Evolutionary conservation across 2,329 filamentous ascomycete species (phyloP), one percentile per base, ranked within the genome.

Genomic region (Trichophyton rubrum): DNA sequence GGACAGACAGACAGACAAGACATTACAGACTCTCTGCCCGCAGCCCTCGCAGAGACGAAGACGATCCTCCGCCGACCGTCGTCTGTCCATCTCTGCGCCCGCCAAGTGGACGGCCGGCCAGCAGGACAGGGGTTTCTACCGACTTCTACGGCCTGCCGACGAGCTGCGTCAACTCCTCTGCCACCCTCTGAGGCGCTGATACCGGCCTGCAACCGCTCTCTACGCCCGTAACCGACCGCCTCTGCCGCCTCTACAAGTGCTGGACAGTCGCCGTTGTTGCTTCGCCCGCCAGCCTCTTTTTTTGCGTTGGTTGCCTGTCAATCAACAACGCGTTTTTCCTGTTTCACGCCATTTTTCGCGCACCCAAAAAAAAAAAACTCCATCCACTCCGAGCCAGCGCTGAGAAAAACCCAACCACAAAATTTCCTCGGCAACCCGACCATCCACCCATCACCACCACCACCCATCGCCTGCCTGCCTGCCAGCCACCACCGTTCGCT

Each of bases 271-370:
- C 27, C 27, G 51, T 35, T 55, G 51, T 55, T 17, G 51, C 33
- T 38, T 35, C n/a, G 40, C 40, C n/a, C 40, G 40, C 40, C 40
- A 30, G 33, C 33, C 8, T 38, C 15, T 27, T 30, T 17, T 30
- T 13, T 17, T 55, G 30, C 51, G 51, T 55, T 55, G 51, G 51
- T 33, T 15, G 51, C 15, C 27, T 27, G 33, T 35, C 27, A 55
- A 6, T 43, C 82, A 81, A 57, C 56, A 62, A 61, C 63, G 64
- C 66, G 65, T 66, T 66, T 64, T 40, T 63, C 62, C 62, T 65
- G 65, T 66, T 63, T 67, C 66, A 66, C 64, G 66, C 66, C 65
- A 67, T 65, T 62, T 60, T 63, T 63, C 65, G 59, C 64, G 63
- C 63, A 64, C 64, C 62, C 64, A 64, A 61, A 63, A 60, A 63